Evolutionary conservation across 305 asterid species (phyloP), one percentile per base, ranked within the genome.

Genomic region (Fraxinus dipetala): DNA sequence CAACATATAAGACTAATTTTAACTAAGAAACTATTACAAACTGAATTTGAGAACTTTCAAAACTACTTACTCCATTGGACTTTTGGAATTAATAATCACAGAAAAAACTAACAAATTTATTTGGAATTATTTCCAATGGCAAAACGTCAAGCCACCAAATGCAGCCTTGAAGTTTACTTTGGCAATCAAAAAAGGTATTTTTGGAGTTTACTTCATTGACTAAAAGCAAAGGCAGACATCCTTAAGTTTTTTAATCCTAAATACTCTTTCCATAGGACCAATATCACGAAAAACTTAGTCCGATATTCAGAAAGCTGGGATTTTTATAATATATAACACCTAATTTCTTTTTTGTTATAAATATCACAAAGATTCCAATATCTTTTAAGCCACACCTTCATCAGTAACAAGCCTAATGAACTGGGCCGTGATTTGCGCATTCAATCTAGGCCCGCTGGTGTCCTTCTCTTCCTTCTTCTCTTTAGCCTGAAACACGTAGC

Each of bases 371-470:
- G n/a, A 40, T 36, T 24, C 4, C 72, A 76, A 2, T 22, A 63
- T 63, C 14, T 20, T 63, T 18, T 63, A 63, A 10, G n/a, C 34
- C 82, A 51, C 77, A 93, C 98, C 98, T 87, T 92, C 92, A 43
- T 90, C 97, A 16, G 85, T 67, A 75, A 95, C 94, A 48, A 95
- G 97, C 88, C 98, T 90, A 85, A 95, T 76, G 32, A 63, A 67
- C 34, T 87, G 90, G 18, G 91, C 88, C n/a, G 87, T 89, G 82
- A 95, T 91, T 75, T 91, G 78, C 75, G 89, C 93, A 76, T 95
- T 95, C 93, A 95, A 43, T 86, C 88, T 92, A 28, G 91, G 93
- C 79, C 89, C 93, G 67, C 78, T 48, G 6, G 83, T 6, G 20
- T 90, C 91, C 87, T 81, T 87, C 79, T 89, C 90, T 78, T 76